A percentile compares a stretch with the other conserved stretches of the same genome.
phyloP scores from a whole-genome alignment of 192 early-diverging fungal genomes.

The Chytriomyces sp. region DNA sequence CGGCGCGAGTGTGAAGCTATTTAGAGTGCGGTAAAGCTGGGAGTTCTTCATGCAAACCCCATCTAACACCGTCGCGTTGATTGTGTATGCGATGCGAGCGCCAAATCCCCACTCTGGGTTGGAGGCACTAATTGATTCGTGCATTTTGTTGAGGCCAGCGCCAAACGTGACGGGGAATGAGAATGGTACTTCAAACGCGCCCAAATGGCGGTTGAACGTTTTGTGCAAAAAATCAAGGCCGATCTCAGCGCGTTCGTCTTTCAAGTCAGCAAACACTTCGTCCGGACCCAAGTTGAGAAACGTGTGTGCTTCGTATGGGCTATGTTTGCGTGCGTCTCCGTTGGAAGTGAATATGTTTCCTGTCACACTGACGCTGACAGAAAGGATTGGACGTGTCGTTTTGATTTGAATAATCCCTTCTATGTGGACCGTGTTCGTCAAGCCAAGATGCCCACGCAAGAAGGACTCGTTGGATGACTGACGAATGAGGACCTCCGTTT shows the following conservation, averaged over 20 bases:
- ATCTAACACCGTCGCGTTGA: slow-evolving; percentile 6
- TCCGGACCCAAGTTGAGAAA: slow-evolving; percentile 26
- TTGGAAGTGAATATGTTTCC: slow-evolving; percentile 33
- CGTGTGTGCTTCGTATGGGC: slow-evolving; percentile 26
- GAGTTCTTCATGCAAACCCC: background rate
- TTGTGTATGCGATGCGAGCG: slow-evolving; percentile 24
- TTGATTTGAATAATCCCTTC: slow-evolving; percentile 22
- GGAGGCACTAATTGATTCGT: slow-evolving; percentile 24
- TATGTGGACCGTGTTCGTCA: slow-evolving; percentile 5
- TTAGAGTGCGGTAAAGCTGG: background rate
- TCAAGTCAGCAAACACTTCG: slow-evolving; percentile 8
- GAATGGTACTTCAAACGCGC: slow-evolving; percentile 16
- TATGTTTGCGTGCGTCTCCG: slow-evolving; percentile 32
- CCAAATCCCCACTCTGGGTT: slow-evolving; percentile 41
- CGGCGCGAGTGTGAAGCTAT: background rate
- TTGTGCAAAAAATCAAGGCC: too few relatives aligned
- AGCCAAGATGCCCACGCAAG: slow-evolving; percentile 22
- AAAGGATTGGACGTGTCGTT: slow-evolving; percentile 11
- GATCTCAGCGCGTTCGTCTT: background rate
- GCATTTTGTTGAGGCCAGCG: slow-evolving; percentile 3
- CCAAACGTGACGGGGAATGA: slow-evolving; percentile 12
- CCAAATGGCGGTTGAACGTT: background rate
- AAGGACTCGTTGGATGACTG: too few relatives aligned
- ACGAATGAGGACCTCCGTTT: too few relatives aligned
- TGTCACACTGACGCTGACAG: slow-evolving; percentile 1